Base-by-base conservation (phyloP, 768 basidiomycete genomes). In the Leccinum uliginosum region DNA sequence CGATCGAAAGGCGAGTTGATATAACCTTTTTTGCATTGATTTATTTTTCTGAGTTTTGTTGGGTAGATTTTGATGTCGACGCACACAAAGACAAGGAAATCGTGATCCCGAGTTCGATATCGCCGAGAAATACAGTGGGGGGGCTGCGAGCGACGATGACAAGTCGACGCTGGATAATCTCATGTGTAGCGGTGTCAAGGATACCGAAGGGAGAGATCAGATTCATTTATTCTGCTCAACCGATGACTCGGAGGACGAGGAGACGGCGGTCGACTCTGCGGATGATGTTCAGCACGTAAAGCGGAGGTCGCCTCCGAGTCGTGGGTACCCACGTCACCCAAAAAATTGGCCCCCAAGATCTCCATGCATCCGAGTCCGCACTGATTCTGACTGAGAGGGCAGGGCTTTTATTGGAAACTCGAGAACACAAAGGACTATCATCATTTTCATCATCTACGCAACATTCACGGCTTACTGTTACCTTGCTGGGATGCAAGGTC, bases 51-150 rank as follows among this genome's bases (percentile, higher is more conserved):
- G 3, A 58, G 27, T 40, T 38, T 52, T 26, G 30, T 26, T 26
- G 50, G 3, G 12, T 59, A 92, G 91, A 84, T 93, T n/a, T 85
- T 89, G 71, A 83, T 93, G 77, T 90, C 91, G 6, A 93, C 89
- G 7, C 24, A 4, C 91, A 92, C 66, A 77, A 80, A 60, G 83
- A 88, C 63, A 84, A 79, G 68, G 78, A 76, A 50, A 63, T 58
- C 11, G 1, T 59, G 1, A 48, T 30, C 9, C 59, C 3, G 49
- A 67, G 30, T 60, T 62, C 5, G 73, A 62, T 0, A 49, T 14
- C 21, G 65, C 34, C 12, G 67, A 72, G 10, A 69, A 69, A 50
- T 62, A 62, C 3, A 57, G 69, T 21, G 34, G 27, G 19, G 3
- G 48, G 19, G 45, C 38, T 12, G 47, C 35, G 23, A 51, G 27